phyloP scores from a whole-genome alignment of 106 monocot species.

The Dioscorea alata region DNA sequence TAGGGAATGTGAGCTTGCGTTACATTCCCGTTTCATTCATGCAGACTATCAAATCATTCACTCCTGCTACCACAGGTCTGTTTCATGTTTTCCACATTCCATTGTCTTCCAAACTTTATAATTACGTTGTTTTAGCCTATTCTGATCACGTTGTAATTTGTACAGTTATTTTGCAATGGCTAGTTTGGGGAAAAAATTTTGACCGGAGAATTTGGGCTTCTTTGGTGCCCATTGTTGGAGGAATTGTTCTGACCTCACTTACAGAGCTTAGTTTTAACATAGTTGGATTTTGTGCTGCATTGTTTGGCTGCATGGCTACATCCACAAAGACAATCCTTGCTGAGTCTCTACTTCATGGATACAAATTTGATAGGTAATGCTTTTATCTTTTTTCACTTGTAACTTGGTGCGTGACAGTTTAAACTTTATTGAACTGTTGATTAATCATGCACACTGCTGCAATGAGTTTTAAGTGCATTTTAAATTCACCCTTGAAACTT shows the following conservation, averaged over 20 bases:
- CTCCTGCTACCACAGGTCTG: slow-evolving; percentile 95
- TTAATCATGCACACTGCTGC: no score
- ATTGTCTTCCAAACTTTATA: not conserved
- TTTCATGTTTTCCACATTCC: not conserved
- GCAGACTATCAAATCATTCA: slow-evolving; percentile 98
- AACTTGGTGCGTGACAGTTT: no score
- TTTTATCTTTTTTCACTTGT: no score
- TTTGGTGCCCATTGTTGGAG: slow-evolving; percentile 90
- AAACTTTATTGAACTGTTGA: no score
- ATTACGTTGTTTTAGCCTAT: not conserved
- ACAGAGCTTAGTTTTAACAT: slow-evolving; percentile 90
- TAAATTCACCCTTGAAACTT: no score
- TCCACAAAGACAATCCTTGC: slow-evolving; percentile 96
- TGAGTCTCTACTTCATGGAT: slow-evolving; percentile 94
- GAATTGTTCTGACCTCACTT: slow-evolving; percentile 79
- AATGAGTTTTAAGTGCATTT: no score
- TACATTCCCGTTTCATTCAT: slow-evolving; percentile 98
- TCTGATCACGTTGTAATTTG: not conserved
- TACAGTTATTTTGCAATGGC: slow-evolving; percentile 87
- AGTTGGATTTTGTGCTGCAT: slow-evolving; percentile 89
- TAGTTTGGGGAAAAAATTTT: slow-evolving; percentile 82
- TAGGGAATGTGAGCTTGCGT: slow-evolving; percentile 95
- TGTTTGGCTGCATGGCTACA: slow-evolving; percentile 93
- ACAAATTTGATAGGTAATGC: slow-evolving; percentile 76
- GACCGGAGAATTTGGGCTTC: slow-evolving; percentile 90